Conservation (phyloP, 139 green algal genomes). For the Chlamydomonas incerta region DNA sequence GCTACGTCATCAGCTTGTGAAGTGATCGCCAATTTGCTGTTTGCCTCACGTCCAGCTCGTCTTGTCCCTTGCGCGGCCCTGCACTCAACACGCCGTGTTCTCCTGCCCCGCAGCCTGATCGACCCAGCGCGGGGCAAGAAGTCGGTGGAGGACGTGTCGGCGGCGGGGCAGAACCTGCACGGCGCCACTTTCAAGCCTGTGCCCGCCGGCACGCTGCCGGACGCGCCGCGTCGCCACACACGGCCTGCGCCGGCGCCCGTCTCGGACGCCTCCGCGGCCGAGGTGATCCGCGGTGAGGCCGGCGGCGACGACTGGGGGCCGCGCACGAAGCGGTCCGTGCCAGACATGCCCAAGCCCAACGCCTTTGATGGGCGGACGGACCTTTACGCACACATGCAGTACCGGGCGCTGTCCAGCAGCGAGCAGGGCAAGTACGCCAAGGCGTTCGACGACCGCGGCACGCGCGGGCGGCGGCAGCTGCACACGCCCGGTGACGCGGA, state of each 20-base stretch:
- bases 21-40: too few relatives aligned
- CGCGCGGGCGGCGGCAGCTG: not conserved
- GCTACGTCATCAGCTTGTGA: too few relatives aligned
- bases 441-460: constrained; percentile 31
- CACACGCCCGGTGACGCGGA: constrained; percentile 1
- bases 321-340: not conserved
- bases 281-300: constrained; percentile 10
- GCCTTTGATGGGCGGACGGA: constrained; percentile 16
- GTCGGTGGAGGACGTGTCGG: not conserved
- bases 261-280: not conserved
- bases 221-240: too few relatives aligned
- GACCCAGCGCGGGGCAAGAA: constrained; percentile 45
- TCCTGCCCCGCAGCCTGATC: constrained; percentile 33
- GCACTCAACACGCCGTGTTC: too few relatives aligned
- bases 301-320: constrained; percentile 24
- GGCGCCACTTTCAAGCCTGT: constrained; percentile 39
- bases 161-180: constrained; percentile 12
- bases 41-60: too few relatives aligned
- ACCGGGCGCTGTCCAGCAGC: constrained; percentile 14
- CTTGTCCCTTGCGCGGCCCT: too few relatives aligned
- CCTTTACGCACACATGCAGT: constrained; percentile 52
- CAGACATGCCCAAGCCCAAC: constrained; percentile 2
- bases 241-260: too few relatives aligned
- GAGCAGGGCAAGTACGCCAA: constrained; percentile 17
- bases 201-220: constrained; percentile 24